These are phyloP conservation scores for Hyaloscypha variabilis DNA, from an alignment of 495 filamentous ascomycete species.

Conservation along the genomic window DNA sequence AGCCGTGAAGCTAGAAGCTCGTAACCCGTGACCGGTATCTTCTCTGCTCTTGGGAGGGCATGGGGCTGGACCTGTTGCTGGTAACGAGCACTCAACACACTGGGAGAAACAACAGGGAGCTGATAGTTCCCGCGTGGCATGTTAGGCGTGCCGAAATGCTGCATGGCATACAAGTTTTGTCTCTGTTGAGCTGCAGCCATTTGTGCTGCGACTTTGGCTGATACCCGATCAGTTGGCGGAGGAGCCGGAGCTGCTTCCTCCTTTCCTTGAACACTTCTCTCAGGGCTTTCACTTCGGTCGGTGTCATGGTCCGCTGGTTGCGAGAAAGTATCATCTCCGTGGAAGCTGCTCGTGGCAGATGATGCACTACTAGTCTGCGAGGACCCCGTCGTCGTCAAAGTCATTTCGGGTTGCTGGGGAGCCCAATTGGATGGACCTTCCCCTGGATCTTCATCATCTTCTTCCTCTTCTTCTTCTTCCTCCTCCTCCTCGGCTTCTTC, in stretches of 20 bases:
- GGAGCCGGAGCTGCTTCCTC: neutral
- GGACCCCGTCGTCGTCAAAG: neutral
- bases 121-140: slow-evolving; percentile 17
- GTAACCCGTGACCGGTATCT: slow-evolving; percentile 30
- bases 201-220: slow-evolving; percentile 32
- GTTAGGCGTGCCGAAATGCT: slow-evolving; percentile 28
- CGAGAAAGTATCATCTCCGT: slow-evolving; percentile 35
- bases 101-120: slow-evolving; percentile 19
- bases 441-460: neutral
- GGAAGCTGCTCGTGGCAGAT: slow-evolving; percentile 39
- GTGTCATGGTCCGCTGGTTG: slow-evolving; percentile 41
- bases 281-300: slow-evolving; percentile 48
- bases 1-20: slow-evolving; percentile 29
- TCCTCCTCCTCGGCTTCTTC: slow-evolving; percentile 14
- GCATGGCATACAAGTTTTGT: slow-evolving; percentile 26
- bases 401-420: neutral
- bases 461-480: slow-evolving; percentile 15
- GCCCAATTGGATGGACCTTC: slow-evolving; percentile 9
- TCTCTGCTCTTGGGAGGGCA: slow-evolving; percentile 20
- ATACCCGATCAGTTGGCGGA: slow-evolving; percentile 17
- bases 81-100: slow-evolving; percentile 17
- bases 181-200: slow-evolving; percentile 31
- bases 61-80: slow-evolving; percentile 17
- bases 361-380: slow-evolving; percentile 30
- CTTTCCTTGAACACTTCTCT: slow-evolving; percentile 38